Percentiles rank a stretch among this genome's conserved stretches.
phyloP scores from a whole-genome alignment of 176 grass and related monocot genomes.

The Pontederia crassipes region DNA sequence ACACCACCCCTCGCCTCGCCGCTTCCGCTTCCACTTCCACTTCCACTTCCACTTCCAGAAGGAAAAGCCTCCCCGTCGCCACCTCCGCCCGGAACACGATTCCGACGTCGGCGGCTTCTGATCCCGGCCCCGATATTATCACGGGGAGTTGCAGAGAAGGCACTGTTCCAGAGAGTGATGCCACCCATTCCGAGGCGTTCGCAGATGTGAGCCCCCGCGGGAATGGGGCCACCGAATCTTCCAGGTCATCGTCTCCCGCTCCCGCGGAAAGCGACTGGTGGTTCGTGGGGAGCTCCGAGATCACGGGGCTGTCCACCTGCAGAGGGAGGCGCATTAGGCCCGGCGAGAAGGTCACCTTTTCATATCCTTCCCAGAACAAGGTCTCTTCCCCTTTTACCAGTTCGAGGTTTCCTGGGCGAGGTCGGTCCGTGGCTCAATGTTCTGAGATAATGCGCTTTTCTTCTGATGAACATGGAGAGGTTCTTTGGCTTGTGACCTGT shows the following conservation, averaged over 20 bases:
- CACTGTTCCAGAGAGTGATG: too few species aligned
- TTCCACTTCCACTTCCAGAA: slow-evolving; percentile 9
- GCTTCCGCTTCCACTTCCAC: not conserved
- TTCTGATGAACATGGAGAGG: slow-evolving; percentile 45
- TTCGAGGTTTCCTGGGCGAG: slow-evolving; percentile 8
- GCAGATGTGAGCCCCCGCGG: not conserved
- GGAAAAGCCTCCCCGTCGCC: not conserved
- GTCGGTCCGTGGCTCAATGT: slow-evolving; percentile 24
- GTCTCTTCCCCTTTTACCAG: slow-evolving; percentile 12
- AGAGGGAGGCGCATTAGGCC: slow-evolving; percentile 54
- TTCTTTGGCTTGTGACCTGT: slow-evolving; percentile 4
- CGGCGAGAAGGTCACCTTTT: slow-evolving; percentile 53
- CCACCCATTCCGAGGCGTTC: too few species aligned
- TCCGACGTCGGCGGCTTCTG: too few species aligned
- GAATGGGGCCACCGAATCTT: not conserved
- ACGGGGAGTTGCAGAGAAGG: too few species aligned
- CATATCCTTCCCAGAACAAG: slow-evolving; percentile 36
- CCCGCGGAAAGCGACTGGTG: slow-evolving; percentile 38
- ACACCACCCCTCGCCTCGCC: slow-evolving; percentile 29
- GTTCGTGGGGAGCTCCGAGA: slow-evolving; percentile 53
- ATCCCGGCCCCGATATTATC: too few species aligned
- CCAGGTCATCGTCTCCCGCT: not conserved
- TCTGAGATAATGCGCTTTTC: slow-evolving; percentile 84
- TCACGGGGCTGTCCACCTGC: slow-evolving; percentile 75
- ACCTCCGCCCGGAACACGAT: not conserved